phyloP scores from a whole-genome alignment of 345 rosid species.

The Microthlaspi erraticum region DNA sequence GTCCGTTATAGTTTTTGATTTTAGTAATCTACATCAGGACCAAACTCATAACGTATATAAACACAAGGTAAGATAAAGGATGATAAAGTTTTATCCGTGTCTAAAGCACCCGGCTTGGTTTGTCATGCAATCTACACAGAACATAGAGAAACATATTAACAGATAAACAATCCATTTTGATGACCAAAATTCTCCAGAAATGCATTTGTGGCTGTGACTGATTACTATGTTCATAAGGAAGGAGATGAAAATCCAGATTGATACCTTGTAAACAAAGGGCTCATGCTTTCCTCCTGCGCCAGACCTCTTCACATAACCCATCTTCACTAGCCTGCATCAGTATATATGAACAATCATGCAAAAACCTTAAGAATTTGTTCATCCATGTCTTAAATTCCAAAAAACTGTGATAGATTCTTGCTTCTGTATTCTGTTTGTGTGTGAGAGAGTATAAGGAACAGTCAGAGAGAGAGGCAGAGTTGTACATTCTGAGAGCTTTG shows the following conservation, averaged over 20 bases:
- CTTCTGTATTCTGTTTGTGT: slow-evolving; percentile 1
- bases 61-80: not conserved
- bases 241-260: not conserved
- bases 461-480: slow-evolving; percentile 19
- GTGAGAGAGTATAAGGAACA: slow-evolving; percentile 7
- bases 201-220: not conserved
- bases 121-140: slow-evolving; percentile 13
- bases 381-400: not conserved
- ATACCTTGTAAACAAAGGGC: slow-evolving; percentile 78
- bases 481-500: slow-evolving; percentile 84
- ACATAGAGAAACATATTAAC: not conserved
- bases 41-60: slow-evolving; percentile 17
- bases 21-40: not conserved
- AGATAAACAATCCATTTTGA: not conserved
- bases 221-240: too few species aligned
- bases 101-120: not conserved
- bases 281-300: slow-evolving; percentile 76
- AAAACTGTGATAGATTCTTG: not conserved
- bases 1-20: not conserved
- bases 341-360: too few species aligned
- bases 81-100: not conserved
- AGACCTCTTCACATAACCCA: slow-evolving; percentile 65
- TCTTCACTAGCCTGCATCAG: slow-evolving; percentile 58
- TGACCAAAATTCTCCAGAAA: not conserved
- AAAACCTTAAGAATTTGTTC: not conserved